phyloP scores from a whole-genome alignment of 495 filamentous ascomycete species.

The Parathielavia appendiculata region DNA sequence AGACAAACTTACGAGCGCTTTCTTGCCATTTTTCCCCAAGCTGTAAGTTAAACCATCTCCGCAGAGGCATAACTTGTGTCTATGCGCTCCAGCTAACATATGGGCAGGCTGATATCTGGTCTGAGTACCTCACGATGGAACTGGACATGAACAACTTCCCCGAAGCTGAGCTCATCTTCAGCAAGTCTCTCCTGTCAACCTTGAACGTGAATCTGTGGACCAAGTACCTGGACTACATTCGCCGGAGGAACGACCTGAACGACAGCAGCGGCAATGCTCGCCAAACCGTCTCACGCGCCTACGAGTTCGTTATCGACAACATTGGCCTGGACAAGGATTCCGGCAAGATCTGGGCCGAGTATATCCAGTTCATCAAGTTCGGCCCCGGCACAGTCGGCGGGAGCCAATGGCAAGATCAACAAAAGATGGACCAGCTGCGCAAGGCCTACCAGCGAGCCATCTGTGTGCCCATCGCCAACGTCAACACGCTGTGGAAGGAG shows the following conservation, averaged over 20 bases:
- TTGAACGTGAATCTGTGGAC: constrained; percentile 85
- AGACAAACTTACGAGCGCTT: constrained; percentile 80
- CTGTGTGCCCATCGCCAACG: constrained; percentile 70
- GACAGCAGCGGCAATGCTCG: constrained; percentile 73
- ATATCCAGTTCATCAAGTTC: constrained; percentile 81
- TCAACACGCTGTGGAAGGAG: constrained; percentile 88
- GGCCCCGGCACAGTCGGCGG: constrained; percentile 82
- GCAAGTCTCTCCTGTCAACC: constrained; percentile 61
- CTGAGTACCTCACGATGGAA: constrained; percentile 81
- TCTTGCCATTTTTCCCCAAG: constrained; percentile 77
- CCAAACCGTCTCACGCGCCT: constrained; percentile 70
- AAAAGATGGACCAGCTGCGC: constrained; percentile 91
- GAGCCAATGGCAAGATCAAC: constrained; percentile 86
- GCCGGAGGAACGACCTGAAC: constrained; percentile 80
- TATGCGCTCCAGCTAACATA: constrained; percentile 25
- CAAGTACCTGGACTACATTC: constrained; percentile 91
- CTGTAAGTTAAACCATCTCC: constrained; percentile 57
- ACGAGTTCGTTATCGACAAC: constrained; percentile 83
- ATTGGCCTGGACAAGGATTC: constrained; percentile 89
- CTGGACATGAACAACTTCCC: constrained; percentile 70
- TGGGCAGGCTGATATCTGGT: constrained; percentile 79
- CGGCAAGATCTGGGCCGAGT: constrained; percentile 88
- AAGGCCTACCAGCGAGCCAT: constrained; percentile 89
- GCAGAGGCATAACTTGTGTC: too few species aligned
- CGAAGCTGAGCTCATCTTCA: constrained; percentile 76